Percentiles rank a stretch among this genome's conserved stretches.
Evolutionary conservation across 2,329 filamentous ascomycete species (phyloP).

Genomic region (Zymoseptoria pseudotritici): DNA sequence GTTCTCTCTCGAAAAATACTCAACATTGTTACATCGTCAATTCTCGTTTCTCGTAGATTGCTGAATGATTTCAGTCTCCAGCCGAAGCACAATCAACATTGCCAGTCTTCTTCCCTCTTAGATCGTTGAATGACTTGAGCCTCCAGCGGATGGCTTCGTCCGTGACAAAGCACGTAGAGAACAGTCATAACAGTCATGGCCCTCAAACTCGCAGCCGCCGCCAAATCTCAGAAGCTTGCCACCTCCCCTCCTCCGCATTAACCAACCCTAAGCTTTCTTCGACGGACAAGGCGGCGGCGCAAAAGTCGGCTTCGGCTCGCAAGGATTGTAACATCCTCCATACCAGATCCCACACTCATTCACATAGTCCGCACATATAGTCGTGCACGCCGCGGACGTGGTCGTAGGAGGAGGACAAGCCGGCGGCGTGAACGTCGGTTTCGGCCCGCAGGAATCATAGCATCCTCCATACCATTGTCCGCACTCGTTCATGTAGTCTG

Average conservation of each 20-base stretch:
- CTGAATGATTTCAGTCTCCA: too few relatives aligned
- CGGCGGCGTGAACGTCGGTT: background rate
- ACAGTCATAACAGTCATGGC: too few relatives aligned
- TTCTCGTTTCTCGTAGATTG: too few relatives aligned
- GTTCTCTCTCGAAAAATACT: too few relatives aligned
- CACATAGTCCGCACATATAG: slow-evolving; percentile 1
- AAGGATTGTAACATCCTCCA: slow-evolving; percentile 1
- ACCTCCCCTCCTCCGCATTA: too few relatives aligned
- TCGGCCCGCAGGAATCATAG: background rate
- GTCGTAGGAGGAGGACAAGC: background rate
- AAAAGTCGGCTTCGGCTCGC: slow-evolving; percentile 1
- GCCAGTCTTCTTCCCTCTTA: too few relatives aligned
- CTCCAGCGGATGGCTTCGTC: too few relatives aligned
- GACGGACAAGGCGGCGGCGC: slow-evolving; percentile 1
- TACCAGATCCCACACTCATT: slow-evolving; percentile 1
- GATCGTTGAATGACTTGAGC: too few relatives aligned
- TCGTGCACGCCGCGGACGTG: background rate
- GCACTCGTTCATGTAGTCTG: background rate
- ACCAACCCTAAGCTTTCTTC: background rate
- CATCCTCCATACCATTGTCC: background rate
- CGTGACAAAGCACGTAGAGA: too few relatives aligned
- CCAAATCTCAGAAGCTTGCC: background rate
- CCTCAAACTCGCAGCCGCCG: too few relatives aligned
- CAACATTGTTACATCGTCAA: too few relatives aligned
- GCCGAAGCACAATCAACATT: too few relatives aligned